Percentiles rank a stretch among this genome's conserved stretches.
These are phyloP conservation scores for Phtheirospermum japonicum DNA, from an alignment of 257 asterid species.

Conservation along the genomic window DNA sequence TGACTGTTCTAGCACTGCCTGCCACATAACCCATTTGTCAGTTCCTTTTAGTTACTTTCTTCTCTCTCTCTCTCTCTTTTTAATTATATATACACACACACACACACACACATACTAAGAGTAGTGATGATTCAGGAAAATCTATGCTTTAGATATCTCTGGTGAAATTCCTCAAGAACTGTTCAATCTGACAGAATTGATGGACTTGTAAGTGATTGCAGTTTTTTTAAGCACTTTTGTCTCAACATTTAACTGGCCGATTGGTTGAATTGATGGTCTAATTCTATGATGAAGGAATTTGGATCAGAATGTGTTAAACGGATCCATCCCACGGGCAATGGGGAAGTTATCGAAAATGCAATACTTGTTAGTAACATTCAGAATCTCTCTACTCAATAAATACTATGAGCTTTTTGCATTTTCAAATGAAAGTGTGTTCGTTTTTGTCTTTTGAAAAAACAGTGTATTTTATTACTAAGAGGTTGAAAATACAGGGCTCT, in stretches of 20 bases:
- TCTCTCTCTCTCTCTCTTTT: background rate
- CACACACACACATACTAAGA: too few relatives aligned
- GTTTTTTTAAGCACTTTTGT: constrained; percentile 1
- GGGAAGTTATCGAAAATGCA: constrained; percentile 54
- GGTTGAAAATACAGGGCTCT: constrained; percentile 41
- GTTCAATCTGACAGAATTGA: constrained; percentile 50
- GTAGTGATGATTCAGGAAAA: constrained; percentile 44
- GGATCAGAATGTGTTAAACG: constrained; percentile 63
- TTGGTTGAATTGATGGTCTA: constrained; percentile 15
- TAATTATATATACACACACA: background rate
- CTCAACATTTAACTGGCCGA: background rate
- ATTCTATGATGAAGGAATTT: constrained; percentile 45
- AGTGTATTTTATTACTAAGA: background rate
- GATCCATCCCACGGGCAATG: constrained; percentile 52
- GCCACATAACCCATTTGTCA: constrained; percentile 64
- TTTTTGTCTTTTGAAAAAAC: too few relatives aligned
- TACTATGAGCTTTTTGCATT: constrained; percentile 29
- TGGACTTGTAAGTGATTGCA: constrained; percentile 48
- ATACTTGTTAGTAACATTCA: constrained; percentile 39
- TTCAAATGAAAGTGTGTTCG: too few relatives aligned
- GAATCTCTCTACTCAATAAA: constrained; percentile 36
- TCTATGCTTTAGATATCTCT: constrained; percentile 58
- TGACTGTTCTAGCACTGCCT: constrained; percentile 42
- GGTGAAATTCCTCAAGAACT: constrained; percentile 58
- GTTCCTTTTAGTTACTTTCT: constrained; percentile 13